phyloP scores from a whole-genome alignment of 2,329 filamentous ascomycete genomes.

The Curvularia verruculosa region DNA sequence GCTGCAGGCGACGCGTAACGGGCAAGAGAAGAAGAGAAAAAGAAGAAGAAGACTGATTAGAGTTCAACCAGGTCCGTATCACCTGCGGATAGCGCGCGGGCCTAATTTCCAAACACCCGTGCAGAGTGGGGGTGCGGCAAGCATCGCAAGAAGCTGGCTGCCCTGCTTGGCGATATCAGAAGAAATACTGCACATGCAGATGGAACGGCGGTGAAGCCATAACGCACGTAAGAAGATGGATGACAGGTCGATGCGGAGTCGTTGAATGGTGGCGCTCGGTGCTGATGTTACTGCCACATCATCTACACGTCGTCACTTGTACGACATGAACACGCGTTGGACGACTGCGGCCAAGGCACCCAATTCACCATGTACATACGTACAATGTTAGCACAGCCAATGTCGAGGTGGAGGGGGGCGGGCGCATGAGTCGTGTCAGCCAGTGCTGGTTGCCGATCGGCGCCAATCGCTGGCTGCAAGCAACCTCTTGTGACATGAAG shows the following conservation, averaged over 20 bases:
- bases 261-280: background rate
- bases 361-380: background rate
- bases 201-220: constrained; percentile 2
- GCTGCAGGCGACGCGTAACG: constrained; percentile 3
- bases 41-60: no score
- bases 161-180: background rate
- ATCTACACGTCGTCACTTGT: background rate
- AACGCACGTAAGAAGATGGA: background rate
- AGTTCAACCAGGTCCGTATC: background rate
- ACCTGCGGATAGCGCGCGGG: background rate
- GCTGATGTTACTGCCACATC: background rate
- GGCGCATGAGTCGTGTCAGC: background rate
- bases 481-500: background rate
- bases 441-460: constrained; percentile 7
- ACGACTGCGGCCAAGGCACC: background rate
- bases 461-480: background rate
- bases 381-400: background rate
- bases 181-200: background rate
- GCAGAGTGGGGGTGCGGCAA: background rate
- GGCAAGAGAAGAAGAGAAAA: background rate
- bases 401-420: constrained; percentile 2
- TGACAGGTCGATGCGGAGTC: background rate
- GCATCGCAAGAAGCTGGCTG: background rate
- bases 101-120: constrained; percentile 1
- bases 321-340: background rate